Evolutionary conservation across 2,329 filamentous ascomycete species (phyloP).

Genomic region (Hymenoscyphus occultus): DNA sequence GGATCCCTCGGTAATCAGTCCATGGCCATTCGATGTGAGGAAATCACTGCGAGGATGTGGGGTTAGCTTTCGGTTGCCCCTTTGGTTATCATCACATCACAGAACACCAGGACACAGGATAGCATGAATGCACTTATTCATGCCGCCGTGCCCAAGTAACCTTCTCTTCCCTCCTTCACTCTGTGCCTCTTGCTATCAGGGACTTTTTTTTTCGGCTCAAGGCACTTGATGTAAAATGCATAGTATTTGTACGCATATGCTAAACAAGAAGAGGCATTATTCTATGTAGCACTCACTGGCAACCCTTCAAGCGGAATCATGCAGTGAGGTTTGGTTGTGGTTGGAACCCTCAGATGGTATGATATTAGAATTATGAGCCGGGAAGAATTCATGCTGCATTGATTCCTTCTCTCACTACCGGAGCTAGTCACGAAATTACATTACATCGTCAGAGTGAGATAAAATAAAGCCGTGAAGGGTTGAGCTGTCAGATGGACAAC

Average conservation of each 20-base stretch:
- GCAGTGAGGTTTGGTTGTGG: background rate
- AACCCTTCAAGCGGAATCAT: background rate
- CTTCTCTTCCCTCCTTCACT: background rate
- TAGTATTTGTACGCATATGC: background rate
- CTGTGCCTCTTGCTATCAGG: background rate
- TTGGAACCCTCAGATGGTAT: background rate
- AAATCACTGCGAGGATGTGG: background rate
- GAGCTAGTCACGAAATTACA: background rate
- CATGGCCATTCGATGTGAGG: background rate
- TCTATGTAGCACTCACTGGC: background rate
- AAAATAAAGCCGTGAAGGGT: background rate
- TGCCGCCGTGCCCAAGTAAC: background rate
- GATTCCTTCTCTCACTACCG: background rate
- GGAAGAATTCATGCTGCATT: background rate
- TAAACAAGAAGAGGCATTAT: background rate
- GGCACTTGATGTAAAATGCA: background rate
- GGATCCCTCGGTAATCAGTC: background rate
- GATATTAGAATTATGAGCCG: background rate
- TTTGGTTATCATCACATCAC: conserved; percentile 10
- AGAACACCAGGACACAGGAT: background rate
- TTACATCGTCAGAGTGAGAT: background rate
- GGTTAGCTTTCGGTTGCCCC: conserved; percentile 12
- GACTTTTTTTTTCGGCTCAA: background rate
- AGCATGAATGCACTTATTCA: background rate
- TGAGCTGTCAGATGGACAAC: background rate